phyloP scores from a whole-genome alignment of 768 basidiomycete species.

The Trametes sanguinea region DNA sequence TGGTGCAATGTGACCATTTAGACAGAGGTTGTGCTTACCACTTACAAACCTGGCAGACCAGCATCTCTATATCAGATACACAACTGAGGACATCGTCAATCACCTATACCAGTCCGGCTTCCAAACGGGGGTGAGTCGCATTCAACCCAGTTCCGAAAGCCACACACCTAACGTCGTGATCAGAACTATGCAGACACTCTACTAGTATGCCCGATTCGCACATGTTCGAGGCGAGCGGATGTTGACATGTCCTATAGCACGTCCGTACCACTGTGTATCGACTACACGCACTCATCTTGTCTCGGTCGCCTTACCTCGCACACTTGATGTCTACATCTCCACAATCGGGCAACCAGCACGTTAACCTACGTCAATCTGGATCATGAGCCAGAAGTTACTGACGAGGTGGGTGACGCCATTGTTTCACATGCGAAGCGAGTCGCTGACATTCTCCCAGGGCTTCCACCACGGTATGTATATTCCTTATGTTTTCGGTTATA shows the following conservation, averaged over 20 bases:
- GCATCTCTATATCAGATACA: constrained; percentile 57
- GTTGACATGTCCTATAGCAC: constrained; percentile 47
- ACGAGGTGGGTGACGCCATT: constrained; percentile 59
- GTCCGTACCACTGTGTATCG: constrained; percentile 74
- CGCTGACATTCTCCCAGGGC: constrained; percentile 44
- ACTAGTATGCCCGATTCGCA: constrained; percentile 47
- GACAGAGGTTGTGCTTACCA: background rate
- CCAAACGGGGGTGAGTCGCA: constrained; percentile 70
- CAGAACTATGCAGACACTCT: constrained; percentile 84
- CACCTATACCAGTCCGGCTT: constrained; percentile 82
- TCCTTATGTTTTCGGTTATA: background rate
- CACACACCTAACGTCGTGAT: background rate
- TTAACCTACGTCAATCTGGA: constrained; percentile 76
- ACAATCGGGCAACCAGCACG: constrained; percentile 61
- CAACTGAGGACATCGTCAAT: constrained; percentile 75
- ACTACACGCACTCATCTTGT: constrained; percentile 83
- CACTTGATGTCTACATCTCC: constrained; percentile 86
- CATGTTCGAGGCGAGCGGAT: background rate
- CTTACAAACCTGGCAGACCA: background rate
- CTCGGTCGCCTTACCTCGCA: constrained; percentile 84
- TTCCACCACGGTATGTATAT: constrained; percentile 37
- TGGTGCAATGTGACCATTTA: background rate
- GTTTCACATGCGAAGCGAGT: background rate
- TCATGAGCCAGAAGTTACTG: constrained; percentile 79
- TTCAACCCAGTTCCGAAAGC: background rate